Evolutionary conservation across 768 basidiomycete species (phyloP).

Genomic region (Boletus vinaceobasis): DNA sequence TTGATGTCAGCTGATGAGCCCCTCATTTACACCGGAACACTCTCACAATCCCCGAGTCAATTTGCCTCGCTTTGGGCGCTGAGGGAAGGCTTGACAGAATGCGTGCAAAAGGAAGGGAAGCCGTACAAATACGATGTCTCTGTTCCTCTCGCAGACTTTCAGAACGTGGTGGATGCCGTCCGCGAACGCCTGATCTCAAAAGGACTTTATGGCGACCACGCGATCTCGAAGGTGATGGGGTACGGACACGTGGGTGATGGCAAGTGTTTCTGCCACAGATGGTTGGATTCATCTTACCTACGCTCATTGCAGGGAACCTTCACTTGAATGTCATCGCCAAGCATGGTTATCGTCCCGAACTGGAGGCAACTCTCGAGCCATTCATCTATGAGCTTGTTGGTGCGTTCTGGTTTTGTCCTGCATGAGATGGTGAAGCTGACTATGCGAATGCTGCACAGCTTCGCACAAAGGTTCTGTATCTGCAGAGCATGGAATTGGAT

Average conservation of each 20-base stretch:
- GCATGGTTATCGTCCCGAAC: slow-evolving; percentile 69
- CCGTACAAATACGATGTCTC: slow-evolving; percentile 97
- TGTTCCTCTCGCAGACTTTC: slow-evolving; percentile 81
- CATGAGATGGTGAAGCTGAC: not conserved
- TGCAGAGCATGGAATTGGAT: slow-evolving; percentile 96
- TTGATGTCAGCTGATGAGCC: slow-evolving; percentile 70
- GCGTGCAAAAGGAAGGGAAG: slow-evolving; percentile 89
- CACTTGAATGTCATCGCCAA: slow-evolving; percentile 90
- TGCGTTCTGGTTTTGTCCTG: slow-evolving; percentile 31
- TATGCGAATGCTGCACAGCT: slow-evolving; percentile 38
- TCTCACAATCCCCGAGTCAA: slow-evolving; percentile 88
- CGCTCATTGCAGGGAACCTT: slow-evolving; percentile 64
- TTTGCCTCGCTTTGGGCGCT: slow-evolving; percentile 88
- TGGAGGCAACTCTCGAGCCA: slow-evolving; percentile 87
- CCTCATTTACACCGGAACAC: slow-evolving; percentile 83
- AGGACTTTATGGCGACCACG: slow-evolving; percentile 65
- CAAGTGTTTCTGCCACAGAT: slow-evolving; percentile 33
- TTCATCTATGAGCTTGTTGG: slow-evolving; percentile 91
- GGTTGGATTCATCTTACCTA: slow-evolving; percentile 1
- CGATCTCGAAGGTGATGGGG: slow-evolving; percentile 82
- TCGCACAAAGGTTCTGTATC: slow-evolving; percentile 87
- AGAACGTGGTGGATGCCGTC: slow-evolving; percentile 80
- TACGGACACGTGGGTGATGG: slow-evolving; percentile 98
- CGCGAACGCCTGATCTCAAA: slow-evolving; percentile 66
- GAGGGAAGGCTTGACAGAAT: slow-evolving; percentile 90